These are phyloP conservation scores for Aethionema arabicum DNA, from an alignment of 345 rosid species.

Conservation along the genomic window DNA sequence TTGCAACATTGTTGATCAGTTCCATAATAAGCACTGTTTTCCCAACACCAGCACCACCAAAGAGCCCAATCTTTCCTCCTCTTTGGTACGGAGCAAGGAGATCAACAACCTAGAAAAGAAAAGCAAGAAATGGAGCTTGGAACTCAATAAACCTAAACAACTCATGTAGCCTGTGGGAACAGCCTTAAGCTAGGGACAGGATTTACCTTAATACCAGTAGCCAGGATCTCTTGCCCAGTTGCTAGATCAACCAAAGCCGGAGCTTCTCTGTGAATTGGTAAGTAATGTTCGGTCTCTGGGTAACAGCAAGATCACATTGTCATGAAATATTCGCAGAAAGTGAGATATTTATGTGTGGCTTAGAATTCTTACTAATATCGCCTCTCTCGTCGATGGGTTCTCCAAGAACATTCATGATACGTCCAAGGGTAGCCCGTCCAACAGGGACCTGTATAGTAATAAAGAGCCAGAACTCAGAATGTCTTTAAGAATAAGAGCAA, in stretches of 20 bases:
- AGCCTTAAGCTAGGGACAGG: background rate
- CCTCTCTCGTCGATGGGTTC: conserved; percentile 83
- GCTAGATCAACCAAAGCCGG: conserved; percentile 86
- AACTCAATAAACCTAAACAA: background rate
- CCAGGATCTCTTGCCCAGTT: conserved; percentile 79
- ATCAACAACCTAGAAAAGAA: conserved; percentile 60
- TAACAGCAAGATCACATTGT: background rate
- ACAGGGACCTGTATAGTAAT: conserved; percentile 59
- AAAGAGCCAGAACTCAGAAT: background rate
- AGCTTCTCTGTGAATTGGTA: conserved; percentile 89
- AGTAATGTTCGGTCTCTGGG: conserved; percentile 67
- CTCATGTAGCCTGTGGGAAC: too few species aligned
- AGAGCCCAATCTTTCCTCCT: conserved; percentile 90
- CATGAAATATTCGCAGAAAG: background rate
- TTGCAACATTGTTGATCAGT: conserved; percentile 86
- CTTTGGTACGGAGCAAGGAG: conserved; percentile 89
- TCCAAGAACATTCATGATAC: conserved; percentile 84
- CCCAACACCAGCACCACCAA: conserved; percentile 93
- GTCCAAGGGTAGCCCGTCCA: conserved; percentile 82
- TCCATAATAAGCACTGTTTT: conserved; percentile 91
- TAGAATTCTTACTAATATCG: conserved; percentile 54
- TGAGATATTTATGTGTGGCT: background rate
- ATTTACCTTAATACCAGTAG: conserved; percentile 79
- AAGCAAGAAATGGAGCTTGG: background rate
- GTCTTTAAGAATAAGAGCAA: too few species aligned